Evolutionary conservation across 2,329 filamentous ascomycete species (phyloP).

Genomic region (Trichoderma sp.): DNA sequence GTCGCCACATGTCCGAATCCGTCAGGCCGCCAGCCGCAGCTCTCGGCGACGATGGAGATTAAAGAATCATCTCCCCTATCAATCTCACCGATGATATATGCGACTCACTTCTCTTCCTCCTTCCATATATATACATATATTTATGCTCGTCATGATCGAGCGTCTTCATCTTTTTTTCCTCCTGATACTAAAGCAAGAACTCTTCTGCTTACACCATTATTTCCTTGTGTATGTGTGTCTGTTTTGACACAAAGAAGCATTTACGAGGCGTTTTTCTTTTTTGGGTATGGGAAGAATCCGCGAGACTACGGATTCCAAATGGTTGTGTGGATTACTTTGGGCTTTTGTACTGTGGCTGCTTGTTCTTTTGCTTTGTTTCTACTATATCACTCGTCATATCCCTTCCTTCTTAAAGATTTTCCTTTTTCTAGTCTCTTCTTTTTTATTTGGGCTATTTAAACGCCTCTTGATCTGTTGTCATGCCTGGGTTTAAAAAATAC

Average conservation of each 20-base stretch:
- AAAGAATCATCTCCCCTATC: neutral
- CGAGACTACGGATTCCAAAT: neutral
- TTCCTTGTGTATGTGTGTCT: constrained; percentile 22
- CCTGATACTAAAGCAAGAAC: neutral
- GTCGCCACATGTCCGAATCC: constrained; percentile 55
- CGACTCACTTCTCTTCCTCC: neutral
- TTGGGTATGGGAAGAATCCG: constrained; percentile 4
- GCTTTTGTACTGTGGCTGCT: neutral
- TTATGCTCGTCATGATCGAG: constrained; percentile 1
- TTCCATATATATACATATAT: neutral
- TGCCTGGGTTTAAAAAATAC: neutral
- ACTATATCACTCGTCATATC: neutral
- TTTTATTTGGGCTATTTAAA: neutral
- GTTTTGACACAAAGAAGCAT: constrained; percentile 20
- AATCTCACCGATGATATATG: neutral
- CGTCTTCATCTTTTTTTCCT: constrained; percentile 5
- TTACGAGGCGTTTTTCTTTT: constrained; percentile 24
- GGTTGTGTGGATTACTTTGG: constrained; percentile 16
- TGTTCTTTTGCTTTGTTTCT: neutral
- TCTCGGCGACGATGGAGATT: constrained; percentile 54
- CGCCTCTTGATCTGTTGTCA: neutral
- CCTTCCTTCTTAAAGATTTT: constrained; percentile 10
- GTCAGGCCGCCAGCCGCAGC: constrained; percentile 53
- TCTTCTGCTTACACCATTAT: constrained; percentile 1
- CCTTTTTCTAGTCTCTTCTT: neutral